Percentiles rank a stretch among this genome's conserved stretches.
phyloP scores from a whole-genome alignment of 805 yeast genomes.

The Hagleromyces aurorensis region DNA sequence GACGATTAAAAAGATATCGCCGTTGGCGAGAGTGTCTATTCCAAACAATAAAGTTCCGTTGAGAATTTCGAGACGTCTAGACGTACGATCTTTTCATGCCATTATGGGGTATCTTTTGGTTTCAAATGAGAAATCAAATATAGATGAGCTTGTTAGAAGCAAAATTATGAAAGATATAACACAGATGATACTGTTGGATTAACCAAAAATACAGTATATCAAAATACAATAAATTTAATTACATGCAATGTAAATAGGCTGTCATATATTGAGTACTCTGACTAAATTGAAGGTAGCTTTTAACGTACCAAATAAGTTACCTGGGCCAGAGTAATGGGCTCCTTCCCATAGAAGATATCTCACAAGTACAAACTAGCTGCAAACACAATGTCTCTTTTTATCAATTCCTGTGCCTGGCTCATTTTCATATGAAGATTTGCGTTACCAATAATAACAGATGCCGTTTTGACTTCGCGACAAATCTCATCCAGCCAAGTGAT shows the following conservation, averaged over 20 bases:
- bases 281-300: neutral
- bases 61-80: slow-evolving; percentile 15
- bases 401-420: slow-evolving; percentile 87
- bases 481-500: slow-evolving; percentile 91
- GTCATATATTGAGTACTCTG: neutral
- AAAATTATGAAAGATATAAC: slow-evolving; percentile 15
- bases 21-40: slow-evolving; percentile 13
- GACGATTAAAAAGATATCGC: slow-evolving; percentile 4
- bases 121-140: slow-evolving; percentile 12
- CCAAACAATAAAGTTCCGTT: slow-evolving; percentile 16
- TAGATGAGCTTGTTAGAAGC: slow-evolving; percentile 15
- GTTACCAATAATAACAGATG: slow-evolving; percentile 92
- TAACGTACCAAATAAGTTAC: neutral
- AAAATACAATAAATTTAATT: slow-evolving; percentile 1
- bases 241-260: neutral
- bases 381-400: slow-evolving; percentile 93
- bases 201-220: neutral
- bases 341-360: neutral
- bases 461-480: slow-evolving; percentile 88
- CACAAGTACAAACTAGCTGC: slow-evolving; percentile 83
- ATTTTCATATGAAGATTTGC: slow-evolving; percentile 82
- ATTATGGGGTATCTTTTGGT: slow-evolving; percentile 22
- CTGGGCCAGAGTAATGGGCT: neutral
- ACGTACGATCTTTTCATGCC: slow-evolving; percentile 14
- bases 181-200: slow-evolving; percentile 10